Percentiles rank a stretch among this genome's conserved stretches.
These are phyloP conservation scores for Debaryomyces sp. DNA, from an alignment of 1,139 yeast species.

Conservation along the genomic window DNA sequence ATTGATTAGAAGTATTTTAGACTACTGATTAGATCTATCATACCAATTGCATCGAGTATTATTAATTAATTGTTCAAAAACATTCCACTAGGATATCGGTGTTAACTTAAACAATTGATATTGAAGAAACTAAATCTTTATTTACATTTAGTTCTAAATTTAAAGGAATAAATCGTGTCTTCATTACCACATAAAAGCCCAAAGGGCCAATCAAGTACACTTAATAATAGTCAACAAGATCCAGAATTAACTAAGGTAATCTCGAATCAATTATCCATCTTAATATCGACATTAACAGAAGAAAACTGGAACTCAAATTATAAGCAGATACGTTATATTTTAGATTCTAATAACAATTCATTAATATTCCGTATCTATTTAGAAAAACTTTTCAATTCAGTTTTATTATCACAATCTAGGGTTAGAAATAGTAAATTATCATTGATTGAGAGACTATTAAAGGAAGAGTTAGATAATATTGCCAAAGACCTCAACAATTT, in stretches of 20 bases:
- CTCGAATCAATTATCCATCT: slow-evolving; percentile 55
- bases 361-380: slow-evolving; percentile 31
- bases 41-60: slow-evolving; percentile 10
- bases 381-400: slow-evolving; percentile 26
- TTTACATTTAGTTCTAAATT: neutral
- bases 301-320: slow-evolving; percentile 44
- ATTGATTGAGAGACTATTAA: slow-evolving; percentile 30
- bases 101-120: neutral
- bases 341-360: slow-evolving; percentile 37
- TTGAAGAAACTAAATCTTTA: slow-evolving; percentile 3
- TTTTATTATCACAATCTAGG: slow-evolving; percentile 22
- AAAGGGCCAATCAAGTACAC: slow-evolving; percentile 27
- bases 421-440: slow-evolving; percentile 12
- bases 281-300: slow-evolving; percentile 46
- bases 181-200: slow-evolving; percentile 34
- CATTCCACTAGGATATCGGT: neutral
- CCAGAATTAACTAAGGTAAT: slow-evolving; percentile 47
- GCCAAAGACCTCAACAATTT: slow-evolving; percentile 27
- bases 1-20: slow-evolving; percentile 19
- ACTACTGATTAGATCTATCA: slow-evolving; percentile 38
- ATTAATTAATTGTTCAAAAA: neutral
- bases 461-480: slow-evolving; percentile 24
- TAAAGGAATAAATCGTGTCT: slow-evolving; percentile 27
- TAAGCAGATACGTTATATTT: slow-evolving; percentile 51
- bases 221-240: slow-evolving; percentile 16